Conservation (phyloP, 257 asterid genomes). For the Gynochthodes officinalis region DNA sequence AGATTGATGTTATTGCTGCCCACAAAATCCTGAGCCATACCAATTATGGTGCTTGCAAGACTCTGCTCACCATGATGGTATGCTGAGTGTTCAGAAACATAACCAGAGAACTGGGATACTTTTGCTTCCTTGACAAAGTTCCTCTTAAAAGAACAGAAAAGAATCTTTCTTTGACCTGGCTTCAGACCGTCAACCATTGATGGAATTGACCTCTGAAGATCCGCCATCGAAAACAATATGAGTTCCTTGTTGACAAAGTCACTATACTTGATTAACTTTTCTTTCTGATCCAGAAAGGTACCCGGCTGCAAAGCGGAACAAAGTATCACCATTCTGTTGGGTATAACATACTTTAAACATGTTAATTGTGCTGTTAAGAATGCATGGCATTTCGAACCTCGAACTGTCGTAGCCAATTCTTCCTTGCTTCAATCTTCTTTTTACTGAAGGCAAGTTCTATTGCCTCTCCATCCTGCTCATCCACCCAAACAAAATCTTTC, state of each 20-base stretch:
- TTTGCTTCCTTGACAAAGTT: conserved; percentile 82
- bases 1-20: conserved; percentile 96
- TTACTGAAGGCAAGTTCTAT: conserved; percentile 98
- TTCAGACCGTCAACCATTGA: conserved; percentile 97
- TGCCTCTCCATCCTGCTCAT: conserved; percentile 86
- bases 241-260: conserved; percentile 97
- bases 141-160: conserved; percentile 88
- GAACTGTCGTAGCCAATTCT: conserved; percentile 90
- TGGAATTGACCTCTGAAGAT: conserved; percentile 95
- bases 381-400: conserved; percentile 41
- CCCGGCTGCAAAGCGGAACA: conserved; percentile 67
- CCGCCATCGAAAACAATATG: conserved; percentile 87
- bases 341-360: neutral
- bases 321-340: neutral
- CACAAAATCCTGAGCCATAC: conserved; percentile 92
- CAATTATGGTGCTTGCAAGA: conserved; percentile 87
- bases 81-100: conserved; percentile 97
- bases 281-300: conserved; percentile 72
- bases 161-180: conserved; percentile 98
- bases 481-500: conserved; percentile 82
- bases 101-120: conserved; percentile 93
- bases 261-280: conserved; percentile 61
- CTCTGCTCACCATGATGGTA: conserved; percentile 99
- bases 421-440: conserved; percentile 93
- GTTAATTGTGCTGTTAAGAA: neutral